A percentile compares a stretch with the other conserved stretches of the same genome.
Evolutionary conservation across 1,284 basidiomycete species (phyloP).

Genomic region (Trichosporon ovoides): DNA sequence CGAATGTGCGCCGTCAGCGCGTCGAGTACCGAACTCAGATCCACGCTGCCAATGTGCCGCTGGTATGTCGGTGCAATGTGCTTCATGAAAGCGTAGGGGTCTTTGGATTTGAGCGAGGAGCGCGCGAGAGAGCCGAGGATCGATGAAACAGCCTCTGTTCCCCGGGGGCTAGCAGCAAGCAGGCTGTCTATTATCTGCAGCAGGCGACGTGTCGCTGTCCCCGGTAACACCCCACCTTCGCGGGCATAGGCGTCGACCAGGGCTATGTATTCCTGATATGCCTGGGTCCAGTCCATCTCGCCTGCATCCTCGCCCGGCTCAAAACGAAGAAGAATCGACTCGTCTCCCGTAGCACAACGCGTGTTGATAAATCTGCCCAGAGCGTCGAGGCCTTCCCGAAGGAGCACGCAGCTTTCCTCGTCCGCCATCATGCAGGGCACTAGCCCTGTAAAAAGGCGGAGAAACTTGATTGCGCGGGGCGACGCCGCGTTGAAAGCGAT

Average conservation of each 20-base stretch:
- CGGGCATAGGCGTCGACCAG: slow-evolving; percentile 58
- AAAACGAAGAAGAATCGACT: slow-evolving; percentile 50
- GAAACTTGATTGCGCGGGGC: slow-evolving; percentile 62
- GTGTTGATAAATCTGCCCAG: slow-evolving; percentile 48
- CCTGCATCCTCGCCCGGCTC: slow-evolving; percentile 48
- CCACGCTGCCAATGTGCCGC: slow-evolving; percentile 54
- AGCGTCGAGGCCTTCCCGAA: slow-evolving; percentile 65
- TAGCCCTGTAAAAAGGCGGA: slow-evolving; percentile 59
- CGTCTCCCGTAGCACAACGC: slow-evolving; percentile 25
- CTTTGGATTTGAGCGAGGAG: slow-evolving; percentile 47
- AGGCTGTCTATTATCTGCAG: slow-evolving; percentile 60
- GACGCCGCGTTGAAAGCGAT: slow-evolving; percentile 69
- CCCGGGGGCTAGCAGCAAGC: slow-evolving; percentile 31
- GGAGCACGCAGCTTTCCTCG: slow-evolving; percentile 52
- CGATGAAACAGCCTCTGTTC: slow-evolving; percentile 21
- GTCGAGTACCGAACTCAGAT: slow-evolving; percentile 62
- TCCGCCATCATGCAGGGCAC: slow-evolving; percentile 57
- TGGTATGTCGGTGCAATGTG: slow-evolving; percentile 60
- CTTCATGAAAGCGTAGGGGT: slow-evolving; percentile 56
- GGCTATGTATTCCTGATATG: slow-evolving; percentile 62
- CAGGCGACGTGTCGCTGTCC: slow-evolving; percentile 53
- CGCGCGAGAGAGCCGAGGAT: slow-evolving; percentile 32
- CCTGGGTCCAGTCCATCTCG: slow-evolving; percentile 56
- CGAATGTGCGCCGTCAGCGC: slow-evolving; percentile 54
- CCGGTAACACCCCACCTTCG: slow-evolving; percentile 57